Base-by-base conservation (phyloP, 2,329 filamentous ascomycete genomes). In the Neopestalotiopsis rosae region DNA sequence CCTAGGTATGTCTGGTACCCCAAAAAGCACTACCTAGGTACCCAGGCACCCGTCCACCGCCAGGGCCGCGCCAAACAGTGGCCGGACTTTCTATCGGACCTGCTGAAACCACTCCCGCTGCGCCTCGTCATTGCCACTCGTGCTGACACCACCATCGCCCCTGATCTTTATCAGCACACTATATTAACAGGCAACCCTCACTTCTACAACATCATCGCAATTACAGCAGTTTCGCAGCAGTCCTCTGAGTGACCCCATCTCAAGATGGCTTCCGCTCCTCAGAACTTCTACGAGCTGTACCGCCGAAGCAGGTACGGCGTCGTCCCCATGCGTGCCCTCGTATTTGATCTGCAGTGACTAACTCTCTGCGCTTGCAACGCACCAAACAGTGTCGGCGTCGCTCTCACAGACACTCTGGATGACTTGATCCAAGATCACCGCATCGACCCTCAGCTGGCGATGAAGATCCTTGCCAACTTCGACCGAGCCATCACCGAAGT, bases 381-480 rank as follows among this genome's bases (percentile, higher is more conserved):
- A 69, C 71, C 34, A 38, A 72, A 70, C 81, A 99, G 96, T 83
- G 94, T 99, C 84, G 96, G 96, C 75, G 88, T 94, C 77, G 92
- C 95, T 69, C 88, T 99, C 76, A 98, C 95, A 67, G 97, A 99
- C 83, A 97, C 95, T 67, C 94, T 99, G 77, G 96, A 99, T 83
- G 94, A 97, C 78, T 87, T 99, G 74, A 98, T 99, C 82, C 95
- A 93, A 79, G 92, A 95, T 74, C 92, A 94, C 77, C 93, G 94
- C 74, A 98, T 99, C 83, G 95, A 98, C 83, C 96, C 96, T 34
- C 96, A 99, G 85, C 90, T 99, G 59, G 96, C 96, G 65, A 98
- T 99, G 94, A 97, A 97, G 88, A 97, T 99, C 72, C 89, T 99
- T 71, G 90, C 91, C 74, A 97, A 97, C 83, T 99, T 98, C 81